phyloP scores from a whole-genome alignment of 1,139 yeast genomes.

The Candida albicans region DNA sequence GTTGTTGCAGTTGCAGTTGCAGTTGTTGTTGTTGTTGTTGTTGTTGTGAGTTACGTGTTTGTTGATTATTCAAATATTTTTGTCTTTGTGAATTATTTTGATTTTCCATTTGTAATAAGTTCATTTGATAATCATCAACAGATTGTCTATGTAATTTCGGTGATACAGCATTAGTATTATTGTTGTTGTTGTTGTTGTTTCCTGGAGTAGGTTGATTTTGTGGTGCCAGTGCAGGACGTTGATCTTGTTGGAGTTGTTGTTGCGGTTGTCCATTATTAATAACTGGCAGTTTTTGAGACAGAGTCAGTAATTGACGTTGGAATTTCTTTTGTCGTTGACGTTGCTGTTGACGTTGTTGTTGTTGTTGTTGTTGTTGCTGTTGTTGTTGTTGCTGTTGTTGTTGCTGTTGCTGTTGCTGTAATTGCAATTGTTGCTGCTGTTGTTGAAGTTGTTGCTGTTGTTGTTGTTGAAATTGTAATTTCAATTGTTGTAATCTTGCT shows the following conservation, averaged over 20 bases:
- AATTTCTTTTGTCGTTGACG: slow-evolving; percentile 8
- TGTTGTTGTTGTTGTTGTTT: not conserved
- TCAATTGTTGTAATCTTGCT: slow-evolving; percentile 20
- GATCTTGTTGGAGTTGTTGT: not conserved
- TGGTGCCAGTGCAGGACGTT: slow-evolving; percentile 4
- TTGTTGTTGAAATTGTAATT: slow-evolving; percentile 17
- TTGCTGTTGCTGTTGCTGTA: slow-evolving; percentile 15
- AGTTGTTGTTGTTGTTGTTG: slow-evolving; percentile 10
- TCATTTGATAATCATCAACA: slow-evolving; percentile 27
- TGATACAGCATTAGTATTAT: not conserved
- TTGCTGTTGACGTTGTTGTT: slow-evolving; percentile 13
- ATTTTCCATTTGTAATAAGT: slow-evolving; percentile 26
- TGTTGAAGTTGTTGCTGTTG: slow-evolving; percentile 11
- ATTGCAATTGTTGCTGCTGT: slow-evolving; percentile 14
- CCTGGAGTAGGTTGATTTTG: slow-evolving; percentile 1
- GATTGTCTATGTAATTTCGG: slow-evolving; percentile 17
- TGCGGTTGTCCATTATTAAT: slow-evolving; percentile 4
- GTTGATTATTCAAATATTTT: slow-evolving; percentile 26
- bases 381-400: slow-evolving; percentile 15
- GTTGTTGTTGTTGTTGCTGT: slow-evolving; percentile 4
- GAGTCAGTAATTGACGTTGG: not conserved
- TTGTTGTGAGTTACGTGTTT: too few species aligned
- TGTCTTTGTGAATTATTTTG: slow-evolving; percentile 28
- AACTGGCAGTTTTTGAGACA: slow-evolving; percentile 8
- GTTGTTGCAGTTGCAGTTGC: slow-evolving; percentile 13